phyloP scores from a whole-genome alignment of 2,329 filamentous ascomycete species.

The Karstenula rhodostoma region DNA sequence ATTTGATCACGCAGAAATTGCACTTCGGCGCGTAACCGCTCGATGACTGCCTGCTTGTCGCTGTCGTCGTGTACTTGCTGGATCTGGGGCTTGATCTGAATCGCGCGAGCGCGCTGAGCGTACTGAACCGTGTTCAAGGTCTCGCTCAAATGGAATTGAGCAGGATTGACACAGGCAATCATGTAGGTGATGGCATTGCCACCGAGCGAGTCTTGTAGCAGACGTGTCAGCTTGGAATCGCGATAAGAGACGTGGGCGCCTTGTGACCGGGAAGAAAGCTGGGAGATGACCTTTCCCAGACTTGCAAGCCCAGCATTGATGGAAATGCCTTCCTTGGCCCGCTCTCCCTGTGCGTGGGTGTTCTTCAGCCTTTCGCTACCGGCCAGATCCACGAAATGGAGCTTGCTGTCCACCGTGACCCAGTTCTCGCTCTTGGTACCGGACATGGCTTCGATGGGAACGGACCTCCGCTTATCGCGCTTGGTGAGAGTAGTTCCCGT shows the following conservation, averaged over 20 bases:
- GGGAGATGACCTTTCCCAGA: conserved; percentile 96
- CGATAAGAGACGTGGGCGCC: conserved; percentile 96
- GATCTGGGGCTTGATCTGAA: conserved; percentile 96
- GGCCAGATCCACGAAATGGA: conserved; percentile 97
- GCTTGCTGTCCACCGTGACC: conserved; percentile 94
- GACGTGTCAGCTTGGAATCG: conserved; percentile 93
- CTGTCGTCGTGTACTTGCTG: conserved; percentile 88
- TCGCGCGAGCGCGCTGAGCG: conserved; percentile 91
- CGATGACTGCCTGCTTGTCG: conserved; percentile 93
- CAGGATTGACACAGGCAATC: conserved; percentile 97
- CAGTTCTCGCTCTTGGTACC: conserved; percentile 63
- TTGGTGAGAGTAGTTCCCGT: conserved; percentile 54
- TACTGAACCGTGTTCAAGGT: conserved; percentile 97
- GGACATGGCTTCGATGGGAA: conserved; percentile 82
- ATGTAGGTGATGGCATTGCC: conserved; percentile 99
- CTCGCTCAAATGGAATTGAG: conserved; percentile 96
- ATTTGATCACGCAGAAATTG: conserved; percentile 94
- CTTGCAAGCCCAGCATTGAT: conserved; percentile 97
- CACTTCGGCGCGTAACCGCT: conserved; percentile 91
- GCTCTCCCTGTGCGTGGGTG: conserved; percentile 91
- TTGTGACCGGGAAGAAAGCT: conserved; percentile 87
- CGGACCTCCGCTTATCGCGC: conserved; percentile 84
- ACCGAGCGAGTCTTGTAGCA: conserved; percentile 94
- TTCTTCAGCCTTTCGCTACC: conserved; percentile 98
- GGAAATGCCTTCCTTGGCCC: conserved; percentile 94